Conservation (phyloP, 2,329 filamentous ascomycete genomes). For the Aureobasidium sp. region DNA sequence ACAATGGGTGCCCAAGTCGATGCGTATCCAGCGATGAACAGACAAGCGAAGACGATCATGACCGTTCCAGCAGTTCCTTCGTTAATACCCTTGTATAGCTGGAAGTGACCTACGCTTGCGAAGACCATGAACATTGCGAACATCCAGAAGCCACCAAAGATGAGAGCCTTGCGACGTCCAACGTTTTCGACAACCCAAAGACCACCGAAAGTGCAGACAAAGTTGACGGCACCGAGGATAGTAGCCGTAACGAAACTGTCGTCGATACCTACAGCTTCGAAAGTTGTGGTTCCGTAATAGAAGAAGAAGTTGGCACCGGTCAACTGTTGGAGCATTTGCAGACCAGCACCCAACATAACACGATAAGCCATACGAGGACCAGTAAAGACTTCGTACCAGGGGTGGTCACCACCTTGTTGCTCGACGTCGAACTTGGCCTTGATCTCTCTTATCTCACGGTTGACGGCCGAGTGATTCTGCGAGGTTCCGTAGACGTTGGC, state of each 20-base stretch:
- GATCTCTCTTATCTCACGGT: slow-evolving; percentile 47
- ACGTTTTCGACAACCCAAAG: slow-evolving; percentile 40
- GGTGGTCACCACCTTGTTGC: slow-evolving; percentile 37
- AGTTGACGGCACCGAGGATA: slow-evolving; percentile 41
- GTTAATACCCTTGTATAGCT: slow-evolving; percentile 24
- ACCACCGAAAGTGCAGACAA: slow-evolving; percentile 38
- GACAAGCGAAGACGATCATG: slow-evolving; percentile 59
- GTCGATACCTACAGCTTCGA: slow-evolving; percentile 29
- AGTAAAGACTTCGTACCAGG: slow-evolving; percentile 59
- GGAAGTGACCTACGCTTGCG: slow-evolving; percentile 38
- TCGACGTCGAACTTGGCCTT: slow-evolving; percentile 48
- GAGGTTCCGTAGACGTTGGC: slow-evolving; percentile 47
- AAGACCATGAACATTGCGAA: slow-evolving; percentile 46
- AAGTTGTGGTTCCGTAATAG: slow-evolving; percentile 39
- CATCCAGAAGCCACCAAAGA: slow-evolving; percentile 40
- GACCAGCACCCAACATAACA: slow-evolving; percentile 50
- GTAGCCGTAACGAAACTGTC: slow-evolving; percentile 40
- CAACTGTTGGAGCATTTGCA: slow-evolving; percentile 59
- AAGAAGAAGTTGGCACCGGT: slow-evolving; percentile 63
- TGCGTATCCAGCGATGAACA: slow-evolving; percentile 51
- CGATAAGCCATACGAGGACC: slow-evolving; percentile 59
- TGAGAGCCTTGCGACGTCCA: slow-evolving; percentile 38
- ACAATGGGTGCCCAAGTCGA: slow-evolving; percentile 59
- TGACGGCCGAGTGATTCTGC: slow-evolving; percentile 45
- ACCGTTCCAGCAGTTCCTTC: slow-evolving; percentile 43